These are phyloP conservation scores for Sugiyamaella pinicola DNA, from an alignment of 1,139 yeast species.

Conservation along the genomic window DNA sequence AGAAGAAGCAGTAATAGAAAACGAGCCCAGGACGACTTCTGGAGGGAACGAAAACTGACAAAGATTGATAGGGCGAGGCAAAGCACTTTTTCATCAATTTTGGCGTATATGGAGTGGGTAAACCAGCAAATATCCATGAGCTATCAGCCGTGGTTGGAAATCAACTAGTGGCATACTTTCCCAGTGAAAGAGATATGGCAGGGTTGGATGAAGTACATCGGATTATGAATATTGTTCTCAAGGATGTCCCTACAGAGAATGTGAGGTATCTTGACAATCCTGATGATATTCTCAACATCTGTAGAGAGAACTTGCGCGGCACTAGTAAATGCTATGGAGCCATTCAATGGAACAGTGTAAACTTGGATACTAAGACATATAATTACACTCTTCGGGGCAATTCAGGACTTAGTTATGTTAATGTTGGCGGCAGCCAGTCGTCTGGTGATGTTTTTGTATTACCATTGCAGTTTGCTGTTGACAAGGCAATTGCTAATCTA, in stretches of 20 bases:
- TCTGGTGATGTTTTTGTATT: slow-evolving; percentile 40
- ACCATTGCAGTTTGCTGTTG: slow-evolving; percentile 46
- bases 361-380: slow-evolving; percentile 32
- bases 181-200: slow-evolving; percentile 23
- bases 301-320: slow-evolving; percentile 42
- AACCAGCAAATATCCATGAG: slow-evolving; percentile 33
- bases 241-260: slow-evolving; percentile 37
- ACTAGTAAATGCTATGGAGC: slow-evolving; percentile 42
- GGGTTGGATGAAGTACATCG: slow-evolving; percentile 36
- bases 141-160: slow-evolving; percentile 32
- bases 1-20: too few relatives aligned
- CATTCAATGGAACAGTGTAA: slow-evolving; percentile 41
- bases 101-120: slow-evolving; percentile 41
- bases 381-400: slow-evolving; percentile 44
- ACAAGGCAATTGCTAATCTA: slow-evolving; percentile 39
- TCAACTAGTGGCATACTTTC: slow-evolving; percentile 37
- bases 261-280: slow-evolving; percentile 33
- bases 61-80: slow-evolving; percentile 34
- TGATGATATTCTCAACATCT: slow-evolving; percentile 35
- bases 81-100: slow-evolving; percentile 39
- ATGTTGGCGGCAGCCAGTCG: slow-evolving; percentile 32
- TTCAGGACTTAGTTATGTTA: slow-evolving; percentile 37
- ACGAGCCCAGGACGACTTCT: too few relatives aligned
- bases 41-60: too few relatives aligned
- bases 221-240: slow-evolving; percentile 37